Evolutionary conservation across 1,284 basidiomycete genomes (phyloP), one percentile per base, ranked within the genome.

Genomic region (Xanthoconium separans): DNA sequence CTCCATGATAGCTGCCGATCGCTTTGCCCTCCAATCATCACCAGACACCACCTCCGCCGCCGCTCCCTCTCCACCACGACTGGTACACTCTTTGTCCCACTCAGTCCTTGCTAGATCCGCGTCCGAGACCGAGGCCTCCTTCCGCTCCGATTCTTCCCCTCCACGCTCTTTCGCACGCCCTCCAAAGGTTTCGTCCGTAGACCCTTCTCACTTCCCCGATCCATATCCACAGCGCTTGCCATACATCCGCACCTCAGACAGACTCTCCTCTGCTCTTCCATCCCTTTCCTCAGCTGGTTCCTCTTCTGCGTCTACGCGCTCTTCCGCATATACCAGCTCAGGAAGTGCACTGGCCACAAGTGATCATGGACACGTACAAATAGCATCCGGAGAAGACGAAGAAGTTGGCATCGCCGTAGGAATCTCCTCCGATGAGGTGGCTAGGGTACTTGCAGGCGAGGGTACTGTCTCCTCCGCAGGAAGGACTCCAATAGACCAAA

Each of bases 251-350:
- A 61, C 61, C 20, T 69, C 70, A 15, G 68, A 75, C 45, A 71
- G 75, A 56, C 69, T 75, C 7, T 71, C 74, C n/a, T 75, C 74
- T 6, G 68, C 73, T 36, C 76, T 76, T 40, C 82, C 82, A 6
- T 74, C 82, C 20, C 80, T 88, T 48, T 89, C 87, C 4, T 85
- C 84, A 5, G 78, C 80, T 40, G 80, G 80, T 48, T 87, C 87
- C 2, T 84, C 85, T 11, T 82, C 84, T 39, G 76, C 79, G 2
- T 90, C 87, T 5, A 83, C 87, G 8, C 81, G 88, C 54, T 90
- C 89, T 4, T 89, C 87, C 10, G 85, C 87, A 11, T 89, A 89
- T 65, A 85, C 86, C 24, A 85, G 77, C 65, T 83, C 81, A 29
- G 85, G 82, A 51, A 84, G 83, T 66, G 76, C 78, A 12, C 66